Conservation (phyloP, 1,139 yeast genomes). For the Protomyces lactucae-debilis region DNA sequence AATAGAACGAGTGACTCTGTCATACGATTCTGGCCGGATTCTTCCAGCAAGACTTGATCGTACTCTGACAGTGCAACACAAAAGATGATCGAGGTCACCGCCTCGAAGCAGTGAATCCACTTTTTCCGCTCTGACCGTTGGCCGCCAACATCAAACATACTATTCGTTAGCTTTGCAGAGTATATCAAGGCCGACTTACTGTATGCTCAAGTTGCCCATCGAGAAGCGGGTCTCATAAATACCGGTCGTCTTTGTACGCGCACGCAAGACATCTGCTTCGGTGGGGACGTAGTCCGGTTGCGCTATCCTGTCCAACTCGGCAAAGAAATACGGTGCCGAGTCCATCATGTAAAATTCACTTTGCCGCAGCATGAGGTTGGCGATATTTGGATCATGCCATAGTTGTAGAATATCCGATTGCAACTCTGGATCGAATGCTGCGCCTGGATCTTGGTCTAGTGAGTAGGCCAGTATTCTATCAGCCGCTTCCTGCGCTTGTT, state of each 20-base stretch:
- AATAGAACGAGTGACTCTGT: slow-evolving; percentile 81
- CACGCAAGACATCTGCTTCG: slow-evolving; percentile 78
- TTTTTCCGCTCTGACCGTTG: slow-evolving; percentile 89
- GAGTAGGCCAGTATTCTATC: slow-evolving; percentile 25
- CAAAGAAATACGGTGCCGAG: slow-evolving; percentile 59
- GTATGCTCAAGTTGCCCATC: slow-evolving; percentile 51
- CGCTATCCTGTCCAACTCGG: slow-evolving; percentile 41
- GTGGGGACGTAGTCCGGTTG: slow-evolving; percentile 62
- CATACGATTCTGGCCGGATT: slow-evolving; percentile 71
- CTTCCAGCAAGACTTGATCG: slow-evolving; percentile 88
- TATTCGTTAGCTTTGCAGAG: neutral
- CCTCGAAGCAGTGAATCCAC: slow-evolving; percentile 95
- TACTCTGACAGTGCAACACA: slow-evolving; percentile 92
- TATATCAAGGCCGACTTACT: neutral
- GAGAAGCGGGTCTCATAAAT: slow-evolving; percentile 80
- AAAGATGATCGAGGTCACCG: slow-evolving; percentile 80
- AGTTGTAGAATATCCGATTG: slow-evolving; percentile 39
- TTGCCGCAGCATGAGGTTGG: slow-evolving; percentile 56
- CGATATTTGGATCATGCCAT: slow-evolving; percentile 58
- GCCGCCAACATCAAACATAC: slow-evolving; percentile 92
- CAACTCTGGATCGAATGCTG: slow-evolving; percentile 32
- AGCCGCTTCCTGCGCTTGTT: slow-evolving; percentile 20
- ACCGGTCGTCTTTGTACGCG: slow-evolving; percentile 93
- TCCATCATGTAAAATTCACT: slow-evolving; percentile 81
- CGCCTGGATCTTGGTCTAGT: slow-evolving; percentile 31